phyloP scores from a whole-genome alignment of 2,329 filamentous ascomycete species.

The Fusarium cyanostomum region DNA sequence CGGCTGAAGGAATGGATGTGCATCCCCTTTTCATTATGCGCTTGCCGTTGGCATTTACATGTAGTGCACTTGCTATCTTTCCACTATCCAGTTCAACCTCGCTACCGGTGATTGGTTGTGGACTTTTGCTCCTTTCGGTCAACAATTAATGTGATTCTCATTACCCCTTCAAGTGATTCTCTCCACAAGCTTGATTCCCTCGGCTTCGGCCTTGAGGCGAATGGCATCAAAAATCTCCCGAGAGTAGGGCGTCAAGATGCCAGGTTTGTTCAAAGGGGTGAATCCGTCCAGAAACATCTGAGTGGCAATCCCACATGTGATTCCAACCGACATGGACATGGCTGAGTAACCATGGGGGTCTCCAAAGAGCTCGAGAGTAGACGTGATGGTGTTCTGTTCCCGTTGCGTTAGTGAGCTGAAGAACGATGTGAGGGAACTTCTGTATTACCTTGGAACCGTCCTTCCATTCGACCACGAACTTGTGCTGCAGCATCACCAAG shows the following conservation, averaged over 20 bases:
- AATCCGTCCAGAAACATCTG: slow-evolving; percentile 66
- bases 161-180: not conserved
- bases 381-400: slow-evolving; percentile 59
- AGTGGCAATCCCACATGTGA: slow-evolving; percentile 73
- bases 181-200: slow-evolving; percentile 16
- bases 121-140: too few species aligned
- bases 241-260: slow-evolving; percentile 29
- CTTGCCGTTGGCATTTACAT: too few species aligned
- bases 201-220: slow-evolving; percentile 6
- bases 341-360: slow-evolving; percentile 72
- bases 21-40: too few species aligned
- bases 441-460: slow-evolving; percentile 59
- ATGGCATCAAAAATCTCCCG: slow-evolving; percentile 24
- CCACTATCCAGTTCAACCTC: too few species aligned
- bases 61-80: too few species aligned
- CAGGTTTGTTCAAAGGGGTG: slow-evolving; percentile 24
- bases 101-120: too few species aligned
- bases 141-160: too few species aligned
- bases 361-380: slow-evolving; percentile 72
- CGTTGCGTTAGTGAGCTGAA: too few species aligned
- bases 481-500: slow-evolving; percentile 13
- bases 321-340: slow-evolving; percentile 75
- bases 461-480: slow-evolving; percentile 64
- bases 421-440: too few species aligned
- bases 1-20: not conserved